Evolutionary conservation across 805 yeast species (phyloP), one percentile per base, ranked within the genome.

Genomic region (Wickerhamiella hasegawae): DNA sequence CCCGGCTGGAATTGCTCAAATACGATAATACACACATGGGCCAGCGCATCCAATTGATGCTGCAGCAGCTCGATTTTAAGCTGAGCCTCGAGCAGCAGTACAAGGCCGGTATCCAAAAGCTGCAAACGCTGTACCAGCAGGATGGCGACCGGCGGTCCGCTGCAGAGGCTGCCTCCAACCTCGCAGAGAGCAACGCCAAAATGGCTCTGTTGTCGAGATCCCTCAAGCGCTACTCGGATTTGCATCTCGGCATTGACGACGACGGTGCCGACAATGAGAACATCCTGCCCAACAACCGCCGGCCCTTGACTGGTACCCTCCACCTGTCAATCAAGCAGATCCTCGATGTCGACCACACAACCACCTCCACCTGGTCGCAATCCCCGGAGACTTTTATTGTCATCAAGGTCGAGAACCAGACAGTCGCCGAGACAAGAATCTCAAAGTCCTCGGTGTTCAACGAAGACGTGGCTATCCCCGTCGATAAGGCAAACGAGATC

Each of bases 21-120:
- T 84, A 83, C 51, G 96, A 90, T 49, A 81, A 94, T 47, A 95
- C 96, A 1, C 81, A 93, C 0, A 62, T 90, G 45, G 95, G 96
- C 9, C 95, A 90, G 48, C 71, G 90, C 43, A 90, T 90, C 50
- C 95, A 83, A 57, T 76, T 81, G 48, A 85, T 90, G 97, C 68
- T 87, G 37, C 96, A 85, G 58, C 93, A 84, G 56, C 65, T 90
- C 40, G 94, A 85, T 53, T 84, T 87, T 56, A 90, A 90, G 57
- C 66, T 87, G 31, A 90, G 87, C 51, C 93, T 87, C 26, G 99
- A 90, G 55, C 74, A 81, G 47, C 94, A 90, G 57, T 90, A 87
- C 57, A 75, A 76, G 48, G 87, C 76, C 44, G 97, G 96, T 4
- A 84, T 84, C 45, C 92, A 82, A 43, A 90, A 87, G 55, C 70